These are phyloP conservation scores for Sclerotiophoma versabilis DNA, from an alignment of 2,329 filamentous ascomycete genomes.

Conservation along the genomic window DNA sequence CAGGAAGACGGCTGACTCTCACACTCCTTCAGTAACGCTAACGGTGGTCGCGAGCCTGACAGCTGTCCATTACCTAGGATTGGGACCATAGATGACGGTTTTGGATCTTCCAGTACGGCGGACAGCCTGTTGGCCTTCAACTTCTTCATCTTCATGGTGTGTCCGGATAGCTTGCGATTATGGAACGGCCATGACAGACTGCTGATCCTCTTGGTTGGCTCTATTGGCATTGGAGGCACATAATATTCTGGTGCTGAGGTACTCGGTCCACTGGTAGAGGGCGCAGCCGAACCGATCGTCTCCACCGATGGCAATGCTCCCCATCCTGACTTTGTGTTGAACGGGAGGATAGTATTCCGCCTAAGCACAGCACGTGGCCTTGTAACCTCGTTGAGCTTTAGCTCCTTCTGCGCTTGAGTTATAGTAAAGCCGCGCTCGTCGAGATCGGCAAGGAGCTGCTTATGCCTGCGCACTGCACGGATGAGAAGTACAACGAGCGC, in stretches of 20 bases:
- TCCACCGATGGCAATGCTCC: slow-evolving; percentile 52
- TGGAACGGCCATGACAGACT: slow-evolving; percentile 44
- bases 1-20: slow-evolving; percentile 31
- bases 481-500: slow-evolving; percentile 37
- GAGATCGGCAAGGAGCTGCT: slow-evolving; percentile 40
- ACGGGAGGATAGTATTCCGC: slow-evolving; percentile 43
- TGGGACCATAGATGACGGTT: slow-evolving; percentile 37
- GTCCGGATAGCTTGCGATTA: slow-evolving; percentile 31
- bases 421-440: slow-evolving; percentile 43
- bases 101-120: slow-evolving; percentile 52
- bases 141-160: slow-evolving; percentile 37
- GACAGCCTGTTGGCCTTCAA: slow-evolving; percentile 38
- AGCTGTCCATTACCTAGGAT: slow-evolving; percentile 25
- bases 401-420: slow-evolving; percentile 30
- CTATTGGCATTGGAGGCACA: slow-evolving; percentile 27
- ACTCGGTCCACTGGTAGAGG: slow-evolving; percentile 17
- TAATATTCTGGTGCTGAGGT: slow-evolving; percentile 29
- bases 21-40: slow-evolving; percentile 25
- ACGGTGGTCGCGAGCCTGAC: slow-evolving; percentile 11
- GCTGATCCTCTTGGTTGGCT: slow-evolving; percentile 26
- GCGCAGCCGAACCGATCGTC: slow-evolving; percentile 31
- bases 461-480: slow-evolving; percentile 37
- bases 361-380: slow-evolving; percentile 43
- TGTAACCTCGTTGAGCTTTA: slow-evolving; percentile 24
- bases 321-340: slow-evolving; percentile 51